A percentile compares a stretch with the other conserved stretches of the same genome.
Conservation (phyloP, 805 yeast genomes). For the Pichia thaimueangensis region DNA sequence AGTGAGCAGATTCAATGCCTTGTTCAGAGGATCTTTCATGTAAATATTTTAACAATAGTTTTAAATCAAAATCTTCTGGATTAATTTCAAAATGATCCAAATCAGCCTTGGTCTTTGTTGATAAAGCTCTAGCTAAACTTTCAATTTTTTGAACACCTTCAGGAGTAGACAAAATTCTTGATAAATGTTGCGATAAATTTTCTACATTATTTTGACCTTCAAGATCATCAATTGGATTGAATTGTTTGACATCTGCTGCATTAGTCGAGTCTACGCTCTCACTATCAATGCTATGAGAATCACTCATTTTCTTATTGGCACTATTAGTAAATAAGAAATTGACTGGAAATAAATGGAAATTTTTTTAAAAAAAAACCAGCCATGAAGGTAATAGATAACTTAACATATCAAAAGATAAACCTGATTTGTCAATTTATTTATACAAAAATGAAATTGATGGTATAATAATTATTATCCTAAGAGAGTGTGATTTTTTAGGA, state of each 20-base stretch:
- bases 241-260: constrained; percentile 22
- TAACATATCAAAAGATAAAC: too few species aligned
- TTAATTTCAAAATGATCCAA: constrained; percentile 40
- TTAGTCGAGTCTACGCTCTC: constrained; percentile 23
- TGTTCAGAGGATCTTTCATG: constrained; percentile 34
- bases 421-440: too few species aligned
- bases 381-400: too few species aligned
- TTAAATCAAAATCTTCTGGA: constrained; percentile 40
- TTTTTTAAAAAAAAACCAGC: too few species aligned
- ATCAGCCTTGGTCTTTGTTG: constrained; percentile 42
- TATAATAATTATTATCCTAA: too few species aligned
- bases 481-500: too few species aligned
- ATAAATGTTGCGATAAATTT: constrained; percentile 23
- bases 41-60: constrained; percentile 35
- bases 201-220: constrained; percentile 24
- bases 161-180: constrained; percentile 22
- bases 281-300: constrained; percentile 13
- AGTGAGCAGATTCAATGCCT: constrained; percentile 41
- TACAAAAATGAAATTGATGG: too few species aligned
- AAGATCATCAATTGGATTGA: constrained; percentile 20
- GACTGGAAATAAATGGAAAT: too few species aligned
- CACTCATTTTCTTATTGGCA: constrained; percentile 7
- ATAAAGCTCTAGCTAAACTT: constrained; percentile 44
- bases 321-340: too few species aligned
- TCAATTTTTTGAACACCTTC: constrained; percentile 33